Percentiles rank a stretch among this genome's conserved stretches.
Conservation (phyloP, 495 filamentous ascomycete species). For the Penicillium odoratum region DNA sequence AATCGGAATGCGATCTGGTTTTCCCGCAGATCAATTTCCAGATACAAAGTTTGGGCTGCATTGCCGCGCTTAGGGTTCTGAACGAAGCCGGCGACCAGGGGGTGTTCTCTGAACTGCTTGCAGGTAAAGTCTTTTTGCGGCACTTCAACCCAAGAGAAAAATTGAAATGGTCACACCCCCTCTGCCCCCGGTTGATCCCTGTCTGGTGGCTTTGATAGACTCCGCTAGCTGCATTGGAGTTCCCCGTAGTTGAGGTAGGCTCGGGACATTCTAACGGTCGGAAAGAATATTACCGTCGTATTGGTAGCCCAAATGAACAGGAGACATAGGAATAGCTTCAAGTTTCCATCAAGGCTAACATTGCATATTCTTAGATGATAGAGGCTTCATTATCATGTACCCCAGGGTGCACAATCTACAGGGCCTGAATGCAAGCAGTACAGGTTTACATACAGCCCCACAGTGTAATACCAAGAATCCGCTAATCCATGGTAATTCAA, state of each 20-base stretch:
- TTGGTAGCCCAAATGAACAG: neutral
- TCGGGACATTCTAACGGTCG: conserved; percentile 9
- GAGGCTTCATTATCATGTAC: neutral
- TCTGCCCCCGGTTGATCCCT: conserved; percentile 16
- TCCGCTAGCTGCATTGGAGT: conserved; percentile 20
- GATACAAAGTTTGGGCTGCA: neutral
- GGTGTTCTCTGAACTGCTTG: conserved; percentile 5
- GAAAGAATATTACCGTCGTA: neutral
- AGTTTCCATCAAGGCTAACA: neutral
- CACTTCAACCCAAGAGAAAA: conserved; percentile 4
- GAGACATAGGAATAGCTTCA: neutral
- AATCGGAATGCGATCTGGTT: conserved; percentile 1
- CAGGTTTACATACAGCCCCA: conserved; percentile 7
- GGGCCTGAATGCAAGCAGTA: neutral
- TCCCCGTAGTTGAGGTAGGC: conserved; percentile 10
- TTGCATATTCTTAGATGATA: neutral
- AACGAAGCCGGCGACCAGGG: conserved; percentile 7
- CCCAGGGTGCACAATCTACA: neutral
- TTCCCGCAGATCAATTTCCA: neutral
- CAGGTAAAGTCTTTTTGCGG: conserved; percentile 10
- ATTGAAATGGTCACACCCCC: conserved; percentile 18
- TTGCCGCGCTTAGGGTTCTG: conserved; percentile 6
- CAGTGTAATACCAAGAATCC: conserved; percentile 11
- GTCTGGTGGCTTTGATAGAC: conserved; percentile 24
- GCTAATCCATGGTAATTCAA: neutral